Conservation (phyloP, 352 stramenopile species). For the Thalassiosira hispida region DNA sequence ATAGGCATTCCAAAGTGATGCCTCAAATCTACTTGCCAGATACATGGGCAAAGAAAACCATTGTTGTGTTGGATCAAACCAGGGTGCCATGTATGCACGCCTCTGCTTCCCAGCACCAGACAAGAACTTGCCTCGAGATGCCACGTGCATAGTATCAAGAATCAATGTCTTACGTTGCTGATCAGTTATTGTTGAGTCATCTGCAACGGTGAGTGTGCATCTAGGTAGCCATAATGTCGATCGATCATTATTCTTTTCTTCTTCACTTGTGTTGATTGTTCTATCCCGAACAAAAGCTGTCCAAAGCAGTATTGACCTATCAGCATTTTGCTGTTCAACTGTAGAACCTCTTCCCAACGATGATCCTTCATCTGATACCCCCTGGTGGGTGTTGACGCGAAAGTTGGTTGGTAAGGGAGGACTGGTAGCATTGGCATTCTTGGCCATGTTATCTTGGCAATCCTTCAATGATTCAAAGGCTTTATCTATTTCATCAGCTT, state of each 20-base stretch:
- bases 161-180: conserved; percentile 35
- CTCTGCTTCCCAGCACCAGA: conserved; percentile 7
- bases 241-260: conserved; percentile 7
- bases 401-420: conserved; percentile 1
- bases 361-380: conserved; percentile 25
- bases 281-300: conserved; percentile 31
- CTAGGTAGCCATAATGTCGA: conserved; percentile 1
- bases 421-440: neutral
- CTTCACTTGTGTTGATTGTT: conserved; percentile 7
- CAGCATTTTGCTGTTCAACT: conserved; percentile 37
- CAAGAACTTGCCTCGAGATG: conserved; percentile 71
- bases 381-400: conserved; percentile 5
- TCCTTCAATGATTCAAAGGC: conserved; percentile 33
- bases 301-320: conserved; percentile 40
- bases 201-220: conserved; percentile 22
- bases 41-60: conserved; percentile 82
- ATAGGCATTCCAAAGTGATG: conserved; percentile 72
- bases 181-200: conserved; percentile 28
- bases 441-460: conserved; percentile 7
- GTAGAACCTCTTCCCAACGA: conserved; percentile 27
- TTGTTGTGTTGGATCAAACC: conserved; percentile 71
- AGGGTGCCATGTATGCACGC: conserved; percentile 56
- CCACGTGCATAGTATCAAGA: conserved; percentile 58
- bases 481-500: conserved; percentile 40
- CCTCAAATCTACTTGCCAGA: conserved; percentile 74